These are phyloP conservation scores for Hymenoscyphus scutula DNA, from an alignment of 2,329 filamentous ascomycete species.

Conservation along the genomic window DNA sequence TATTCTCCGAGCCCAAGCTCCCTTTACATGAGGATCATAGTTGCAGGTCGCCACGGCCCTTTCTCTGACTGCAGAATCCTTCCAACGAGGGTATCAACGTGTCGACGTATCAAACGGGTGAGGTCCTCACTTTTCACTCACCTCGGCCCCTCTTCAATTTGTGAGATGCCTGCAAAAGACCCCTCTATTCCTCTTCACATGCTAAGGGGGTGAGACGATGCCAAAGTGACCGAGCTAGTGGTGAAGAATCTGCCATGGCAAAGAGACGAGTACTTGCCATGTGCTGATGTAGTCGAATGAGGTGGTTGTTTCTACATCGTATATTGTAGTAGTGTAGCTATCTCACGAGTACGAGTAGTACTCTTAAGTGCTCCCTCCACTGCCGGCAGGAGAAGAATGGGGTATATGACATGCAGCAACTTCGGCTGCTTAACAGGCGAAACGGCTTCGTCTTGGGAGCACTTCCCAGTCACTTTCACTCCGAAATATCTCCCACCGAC, in stretches of 20 bases:
- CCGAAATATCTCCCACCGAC: background rate
- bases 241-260: background rate
- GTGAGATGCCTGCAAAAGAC: background rate
- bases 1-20: background rate
- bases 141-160: background rate
- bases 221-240: background rate
- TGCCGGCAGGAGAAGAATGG: background rate
- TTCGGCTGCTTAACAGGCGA: background rate
- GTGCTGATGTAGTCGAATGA: background rate
- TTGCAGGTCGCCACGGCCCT: background rate
- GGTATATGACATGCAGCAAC: background rate
- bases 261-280: too few species aligned
- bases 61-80: background rate
- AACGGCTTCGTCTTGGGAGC: background rate
- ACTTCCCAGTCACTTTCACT: background rate
- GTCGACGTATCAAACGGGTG: background rate
- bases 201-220: background rate
- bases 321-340: background rate
- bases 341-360: too few species aligned
- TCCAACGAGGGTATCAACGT: too few species aligned
- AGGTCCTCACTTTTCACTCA: background rate
- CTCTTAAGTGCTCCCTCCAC: background rate
- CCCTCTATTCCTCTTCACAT: background rate
- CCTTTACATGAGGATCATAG: background rate
- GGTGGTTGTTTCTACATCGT: background rate